Conservation (phyloP, 306 rosid species). For the Cicer yamashitae region DNA sequence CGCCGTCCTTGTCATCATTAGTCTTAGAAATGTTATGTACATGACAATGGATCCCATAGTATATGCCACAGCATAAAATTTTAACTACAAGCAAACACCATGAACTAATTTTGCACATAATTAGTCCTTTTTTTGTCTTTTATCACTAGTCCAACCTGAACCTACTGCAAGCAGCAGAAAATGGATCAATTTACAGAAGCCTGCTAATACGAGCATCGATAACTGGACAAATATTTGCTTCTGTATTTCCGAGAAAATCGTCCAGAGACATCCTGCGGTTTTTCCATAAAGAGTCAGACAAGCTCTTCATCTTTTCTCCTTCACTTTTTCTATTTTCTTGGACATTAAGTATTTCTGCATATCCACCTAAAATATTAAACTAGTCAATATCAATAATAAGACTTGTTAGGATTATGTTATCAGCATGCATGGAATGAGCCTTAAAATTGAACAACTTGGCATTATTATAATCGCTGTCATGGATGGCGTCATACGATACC, state of each 20-base stretch:
- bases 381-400: conserved; percentile 33
- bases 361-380: conserved; percentile 62
- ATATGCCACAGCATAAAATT: conserved; percentile 15
- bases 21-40: neutral
- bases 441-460: neutral
- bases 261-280: conserved; percentile 71
- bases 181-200: conserved; percentile 51
- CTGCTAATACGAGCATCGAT: conserved; percentile 78
- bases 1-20: neutral
- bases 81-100: conserved; percentile 12
- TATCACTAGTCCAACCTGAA: conserved; percentile 13
- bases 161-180: conserved; percentile 17
- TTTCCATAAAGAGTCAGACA: conserved; percentile 70
- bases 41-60: neutral
- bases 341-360: conserved; percentile 74
- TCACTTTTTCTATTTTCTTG: conserved; percentile 78
- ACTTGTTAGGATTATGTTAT: conserved; percentile 6
- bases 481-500: neutral
- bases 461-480: neutral
- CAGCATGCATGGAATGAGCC: neutral
- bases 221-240: conserved; percentile 50
- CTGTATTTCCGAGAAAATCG: conserved; percentile 69
- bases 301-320: conserved; percentile 65
- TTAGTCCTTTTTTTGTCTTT: neutral
- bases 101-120: neutral